Conservation (phyloP, 2,329 filamentous ascomycete genomes). For the Grosmannia huntii region DNA sequence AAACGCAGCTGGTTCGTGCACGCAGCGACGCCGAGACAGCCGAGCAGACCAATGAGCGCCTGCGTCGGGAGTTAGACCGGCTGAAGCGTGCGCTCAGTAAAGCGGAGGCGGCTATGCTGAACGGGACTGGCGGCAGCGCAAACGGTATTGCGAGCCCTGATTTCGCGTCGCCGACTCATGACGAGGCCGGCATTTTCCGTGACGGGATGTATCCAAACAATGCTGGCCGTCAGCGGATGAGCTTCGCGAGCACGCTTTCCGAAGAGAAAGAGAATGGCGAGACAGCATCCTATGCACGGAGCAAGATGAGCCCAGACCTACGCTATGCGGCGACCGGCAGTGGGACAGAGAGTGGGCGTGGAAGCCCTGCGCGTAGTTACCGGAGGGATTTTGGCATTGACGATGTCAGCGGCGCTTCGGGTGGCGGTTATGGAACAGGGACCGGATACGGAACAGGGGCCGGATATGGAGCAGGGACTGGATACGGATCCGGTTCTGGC, state of each 20-base stretch:
- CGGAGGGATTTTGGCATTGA: conserved; percentile 21
- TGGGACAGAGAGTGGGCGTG: conserved; percentile 40
- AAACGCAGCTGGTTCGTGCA: conserved; percentile 88
- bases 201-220: conserved; percentile 29
- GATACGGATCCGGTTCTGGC: not conserved
- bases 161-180: conserved; percentile 38
- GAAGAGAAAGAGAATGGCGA: conserved; percentile 69
- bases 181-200: conserved; percentile 48
- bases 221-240: conserved; percentile 36
- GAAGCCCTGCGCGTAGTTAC: conserved; percentile 45
- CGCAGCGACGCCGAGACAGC: conserved; percentile 81
- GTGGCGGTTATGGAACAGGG: conserved; percentile 2
- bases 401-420: conserved; percentile 9
- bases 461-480: not conserved
- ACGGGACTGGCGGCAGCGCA: conserved; percentile 14
- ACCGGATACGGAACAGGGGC: not conserved
- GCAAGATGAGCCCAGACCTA: conserved; percentile 43
- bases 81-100: conserved; percentile 74
- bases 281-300: conserved; percentile 25
- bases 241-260: conserved; percentile 52
- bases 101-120: conserved; percentile 31
- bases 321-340: conserved; percentile 31
- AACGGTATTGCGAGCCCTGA: conserved; percentile 18
- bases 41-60: conserved; percentile 71
- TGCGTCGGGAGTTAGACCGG: conserved; percentile 79